Percentiles rank a stretch among this genome's conserved stretches.
Conservation (phyloP, 345 rosid genomes). For the Melaleuca alternifolia region DNA sequence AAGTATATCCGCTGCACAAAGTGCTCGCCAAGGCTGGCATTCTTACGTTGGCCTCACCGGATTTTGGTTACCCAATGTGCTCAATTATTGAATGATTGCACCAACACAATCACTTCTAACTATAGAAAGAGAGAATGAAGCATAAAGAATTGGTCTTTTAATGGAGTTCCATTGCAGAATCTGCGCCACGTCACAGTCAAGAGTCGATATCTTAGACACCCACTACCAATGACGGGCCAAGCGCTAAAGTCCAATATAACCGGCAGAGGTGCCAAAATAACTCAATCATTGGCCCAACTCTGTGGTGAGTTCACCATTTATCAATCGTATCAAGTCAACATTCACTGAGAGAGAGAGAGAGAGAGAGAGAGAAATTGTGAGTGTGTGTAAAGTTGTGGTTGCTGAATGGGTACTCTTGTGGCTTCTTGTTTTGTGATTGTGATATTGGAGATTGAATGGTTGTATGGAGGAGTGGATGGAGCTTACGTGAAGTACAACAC, state of each 20-base stretch:
- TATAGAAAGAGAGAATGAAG: not conserved
- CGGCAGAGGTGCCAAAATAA: not conserved
- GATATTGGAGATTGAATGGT: conserved; percentile 1
- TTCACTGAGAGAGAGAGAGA: not conserved
- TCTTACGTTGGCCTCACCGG: not conserved
- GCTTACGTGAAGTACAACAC: conserved; percentile 46
- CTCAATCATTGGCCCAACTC: not conserved
- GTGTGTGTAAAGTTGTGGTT: not conserved
- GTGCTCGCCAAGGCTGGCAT: too few species aligned
- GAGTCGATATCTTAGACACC: not conserved
- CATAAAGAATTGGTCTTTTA: not conserved
- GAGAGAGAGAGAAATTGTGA: not conserved
- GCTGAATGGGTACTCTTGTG: not conserved
- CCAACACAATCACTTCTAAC: not conserved
- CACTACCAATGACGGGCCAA: not conserved
- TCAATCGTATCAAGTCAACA: not conserved
- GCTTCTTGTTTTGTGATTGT: not conserved
- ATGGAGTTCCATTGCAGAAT: not conserved
- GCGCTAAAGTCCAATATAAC: not conserved
- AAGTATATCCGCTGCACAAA: not conserved
- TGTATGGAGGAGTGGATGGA: conserved; percentile 18
- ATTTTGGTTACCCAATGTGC: not conserved
- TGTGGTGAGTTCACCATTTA: not conserved
- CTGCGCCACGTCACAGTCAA: not conserved
- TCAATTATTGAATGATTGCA: not conserved